Evolutionary conservation across 73 alveolate genomes (phyloP).

Genomic region (Tetrahymena elliotti): DNA sequence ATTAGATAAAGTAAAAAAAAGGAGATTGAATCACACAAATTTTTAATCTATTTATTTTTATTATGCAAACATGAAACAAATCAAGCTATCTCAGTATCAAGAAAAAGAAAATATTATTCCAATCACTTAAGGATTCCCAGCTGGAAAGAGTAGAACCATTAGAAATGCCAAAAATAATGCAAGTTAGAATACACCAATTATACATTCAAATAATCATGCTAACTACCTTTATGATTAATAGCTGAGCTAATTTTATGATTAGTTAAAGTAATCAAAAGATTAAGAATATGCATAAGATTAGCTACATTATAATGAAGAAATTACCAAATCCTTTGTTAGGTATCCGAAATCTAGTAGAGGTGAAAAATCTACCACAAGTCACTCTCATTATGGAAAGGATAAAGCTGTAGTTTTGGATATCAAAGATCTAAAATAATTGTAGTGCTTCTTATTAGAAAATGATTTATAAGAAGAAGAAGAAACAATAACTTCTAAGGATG

Average conservation of each 20-base stretch:
- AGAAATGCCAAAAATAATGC: not conserved
- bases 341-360: not conserved
- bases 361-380: not conserved
- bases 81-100: not conserved
- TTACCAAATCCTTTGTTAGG: not conserved
- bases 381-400: not conserved
- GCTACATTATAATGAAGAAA: not conserved
- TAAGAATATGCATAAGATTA: not conserved
- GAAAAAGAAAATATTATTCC: not conserved
- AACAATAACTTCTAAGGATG: not conserved
- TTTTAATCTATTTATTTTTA: too few relatives aligned
- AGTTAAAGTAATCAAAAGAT: not conserved
- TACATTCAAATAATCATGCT: not conserved
- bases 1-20: not conserved
- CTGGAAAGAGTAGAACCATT: not conserved
- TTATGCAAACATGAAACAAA: not conserved
- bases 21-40: not conserved
- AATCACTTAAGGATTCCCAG: not conserved
- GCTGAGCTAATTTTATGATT: not conserved
- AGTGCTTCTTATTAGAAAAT: not conserved
- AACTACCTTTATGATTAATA: not conserved
- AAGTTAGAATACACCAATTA: not conserved
- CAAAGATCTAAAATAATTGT: not conserved
- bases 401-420: not conserved
- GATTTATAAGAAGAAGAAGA: not conserved